Base-by-base conservation (phyloP, 202 grass and related monocot genomes). In the Setaria viridis region DNA sequence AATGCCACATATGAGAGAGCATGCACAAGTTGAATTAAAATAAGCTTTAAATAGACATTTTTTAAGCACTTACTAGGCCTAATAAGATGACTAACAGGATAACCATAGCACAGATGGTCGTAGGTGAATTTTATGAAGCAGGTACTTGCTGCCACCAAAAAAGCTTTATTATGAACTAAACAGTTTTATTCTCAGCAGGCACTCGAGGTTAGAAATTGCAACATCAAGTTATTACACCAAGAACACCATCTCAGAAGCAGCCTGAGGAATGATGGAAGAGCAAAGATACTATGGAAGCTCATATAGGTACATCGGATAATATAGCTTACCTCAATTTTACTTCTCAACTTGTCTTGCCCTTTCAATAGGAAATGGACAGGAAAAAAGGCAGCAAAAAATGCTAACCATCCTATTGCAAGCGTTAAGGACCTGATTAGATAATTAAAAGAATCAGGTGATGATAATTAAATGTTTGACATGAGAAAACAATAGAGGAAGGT, bases 361-460 rank as follows among this genome's bases (percentile, higher is more conserved):
- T 91, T 94, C 72, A 99, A 86, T 74, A 99, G 67, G 74, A 91
- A 96, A 99, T 94, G 93, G 51, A 92, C 97, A 1, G 92, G 91
- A 10, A 96, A 86, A 80, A 99, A 99, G 51, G 89, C 84, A 66
- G 97, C 88, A 86, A 95, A 96, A 82, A 99, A 99, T 70, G 81
- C 85, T 17, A 99, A 66, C 94, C 97, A 99, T 77, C 97, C 97
- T 50, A 87, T 49, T 75, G 82, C 70, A 88, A 99, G 90, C 17
- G 85, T 85, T 71, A 90, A 81, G 74, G 86, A 70, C 87, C 97
- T 99, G 85, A 43, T 70, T 62, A 50, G 48, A 50, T 50, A 50
- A 53, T 53, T 19, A 84, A 45, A 84, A 73, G 29, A 90, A 67
- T 77, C 59, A 92, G 62, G 32, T 9, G 8, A 68, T n/a, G 50